phyloP scores from a whole-genome alignment of 805 yeast species.

The Suhomyces vadensis region DNA sequence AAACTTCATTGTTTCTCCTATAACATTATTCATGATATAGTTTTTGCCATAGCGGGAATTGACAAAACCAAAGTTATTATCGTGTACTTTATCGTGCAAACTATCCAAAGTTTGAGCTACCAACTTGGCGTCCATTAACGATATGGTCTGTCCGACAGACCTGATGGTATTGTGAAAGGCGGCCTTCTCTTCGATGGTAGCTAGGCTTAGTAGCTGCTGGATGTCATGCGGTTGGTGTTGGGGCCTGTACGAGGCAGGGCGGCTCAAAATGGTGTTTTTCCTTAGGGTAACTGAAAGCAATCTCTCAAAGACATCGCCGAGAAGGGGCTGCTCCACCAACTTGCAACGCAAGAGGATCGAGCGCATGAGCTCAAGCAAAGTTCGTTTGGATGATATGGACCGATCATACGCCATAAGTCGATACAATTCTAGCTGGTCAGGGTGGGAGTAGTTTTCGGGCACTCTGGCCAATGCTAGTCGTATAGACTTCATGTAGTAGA shows the following conservation, averaged over 20 bases:
- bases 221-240: constrained; percentile 12
- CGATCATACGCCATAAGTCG: constrained; percentile 2
- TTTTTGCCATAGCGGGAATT: constrained; percentile 14
- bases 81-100: constrained; percentile 10
- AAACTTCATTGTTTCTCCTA: constrained; percentile 22
- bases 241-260: not conserved
- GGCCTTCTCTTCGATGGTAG: constrained; percentile 20
- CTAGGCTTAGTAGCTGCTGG: constrained; percentile 14
- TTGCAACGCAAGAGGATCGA: constrained; percentile 13
- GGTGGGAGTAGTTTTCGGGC: not conserved
- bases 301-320: constrained; percentile 14
- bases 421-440: constrained; percentile 4
- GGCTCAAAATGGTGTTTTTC: constrained; percentile 7
- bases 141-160: constrained; percentile 31
- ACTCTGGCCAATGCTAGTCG: not conserved
- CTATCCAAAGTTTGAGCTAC: constrained; percentile 19
- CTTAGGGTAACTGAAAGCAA: constrained; percentile 16
- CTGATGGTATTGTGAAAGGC: constrained; percentile 28
- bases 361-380: constrained; percentile 11
- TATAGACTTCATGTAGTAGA: not conserved
- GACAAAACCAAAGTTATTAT: constrained; percentile 12
- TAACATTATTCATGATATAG: constrained; percentile 21
- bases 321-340: constrained; percentile 10
- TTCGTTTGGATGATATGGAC: constrained; percentile 6
- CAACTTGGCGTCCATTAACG: constrained; percentile 21